Conservation (phyloP, 768 basidiomycete species). For the Lentinula detonsa region DNA sequence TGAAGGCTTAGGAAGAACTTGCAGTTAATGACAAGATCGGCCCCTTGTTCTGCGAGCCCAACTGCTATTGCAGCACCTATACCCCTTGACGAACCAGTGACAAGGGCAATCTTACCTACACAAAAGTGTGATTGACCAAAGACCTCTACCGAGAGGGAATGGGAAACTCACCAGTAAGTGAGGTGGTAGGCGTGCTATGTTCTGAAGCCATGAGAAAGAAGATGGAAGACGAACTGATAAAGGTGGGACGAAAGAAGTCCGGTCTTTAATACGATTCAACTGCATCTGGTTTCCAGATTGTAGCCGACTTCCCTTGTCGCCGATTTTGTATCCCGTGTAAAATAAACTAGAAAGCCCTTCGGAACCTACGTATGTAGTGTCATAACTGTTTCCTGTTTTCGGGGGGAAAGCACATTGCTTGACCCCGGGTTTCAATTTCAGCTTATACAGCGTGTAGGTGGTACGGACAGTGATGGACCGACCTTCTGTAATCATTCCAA, state of each 20-base stretch:
- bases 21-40: constrained; percentile 52
- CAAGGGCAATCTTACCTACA: constrained; percentile 46
- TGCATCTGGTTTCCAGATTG: not conserved
- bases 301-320: not conserved
- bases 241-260: not conserved
- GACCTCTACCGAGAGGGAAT: not conserved
- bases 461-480: not conserved
- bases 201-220: not conserved
- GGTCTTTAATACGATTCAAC: not conserved
- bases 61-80: constrained; percentile 53
- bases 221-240: not conserved
- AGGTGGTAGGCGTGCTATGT: not conserved
- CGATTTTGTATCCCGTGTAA: not conserved
- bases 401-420: not conserved
- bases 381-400: not conserved
- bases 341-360: not conserved
- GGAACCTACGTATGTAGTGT: not conserved
- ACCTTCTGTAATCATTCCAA: not conserved
- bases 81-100: constrained; percentile 55
- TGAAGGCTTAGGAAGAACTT: not conserved
- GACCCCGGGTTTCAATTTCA: not conserved
- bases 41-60: constrained; percentile 49
- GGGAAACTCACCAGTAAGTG: not conserved
- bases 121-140: not conserved
- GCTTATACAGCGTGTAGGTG: not conserved